Evolutionary conservation across 2,329 filamentous ascomycete species (phyloP), one percentile per base, ranked within the genome.

Genomic region (Paraphoma sp.): DNA sequence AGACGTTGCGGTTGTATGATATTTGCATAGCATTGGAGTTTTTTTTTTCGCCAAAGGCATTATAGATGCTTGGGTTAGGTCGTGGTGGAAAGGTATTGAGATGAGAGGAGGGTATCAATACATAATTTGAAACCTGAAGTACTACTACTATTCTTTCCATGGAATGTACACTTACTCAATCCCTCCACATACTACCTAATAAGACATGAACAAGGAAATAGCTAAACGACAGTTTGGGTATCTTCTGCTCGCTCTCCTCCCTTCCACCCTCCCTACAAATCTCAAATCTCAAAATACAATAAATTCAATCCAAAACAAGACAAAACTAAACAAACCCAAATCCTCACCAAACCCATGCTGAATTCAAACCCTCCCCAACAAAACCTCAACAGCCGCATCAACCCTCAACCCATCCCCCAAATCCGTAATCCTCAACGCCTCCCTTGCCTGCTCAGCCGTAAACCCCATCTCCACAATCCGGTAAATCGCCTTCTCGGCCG

Each of bases 401-500:
- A 85, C 78, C 54, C 87, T 78, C 59, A 88, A 75, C 0, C 84
- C 84, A 60, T 86, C 83, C 0, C 86, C 86, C 12, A 80, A 81
- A 68, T 88, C 86, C 5, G 86, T 88, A 63, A 83, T 80, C 41
- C 82, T 80, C 16, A 89, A 73, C 16, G 86, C 86, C 64, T 82
- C 81, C 55, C 82, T 81, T 7, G 85, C 86, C 59, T 86, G 80
- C 16, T 80, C 79, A 14, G 81, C 75, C 7, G 79, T 79, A 61
- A 88, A 89, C 0, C 86, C 86, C 70, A 88, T 84, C 36, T 86
- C 82, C 5, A 87, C 83, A 53, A 89, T 83, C 42, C 81, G 77
- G 45, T 79, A 75, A 16, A 88, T 81, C 0, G 86, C 86, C 45
- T 80, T 78, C 46, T 87, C 85, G 12, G 83, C 82, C 0, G 85